phyloP scores from a whole-genome alignment of 306 rosid species.

The Rubus idaeus region DNA sequence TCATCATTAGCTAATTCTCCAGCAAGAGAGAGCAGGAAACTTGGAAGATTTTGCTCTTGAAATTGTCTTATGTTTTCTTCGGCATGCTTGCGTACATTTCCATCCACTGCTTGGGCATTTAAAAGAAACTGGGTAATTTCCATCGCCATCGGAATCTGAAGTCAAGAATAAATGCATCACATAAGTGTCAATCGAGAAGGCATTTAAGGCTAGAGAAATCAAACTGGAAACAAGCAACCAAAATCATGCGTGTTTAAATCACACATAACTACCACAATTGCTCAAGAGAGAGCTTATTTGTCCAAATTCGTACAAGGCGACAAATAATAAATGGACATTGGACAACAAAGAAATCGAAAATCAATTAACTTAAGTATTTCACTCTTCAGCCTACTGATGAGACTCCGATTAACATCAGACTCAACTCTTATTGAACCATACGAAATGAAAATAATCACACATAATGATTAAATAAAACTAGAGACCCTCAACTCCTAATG shows the following conservation, averaged over 20 bases:
- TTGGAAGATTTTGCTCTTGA: conserved; percentile 89
- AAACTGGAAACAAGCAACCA: background rate
- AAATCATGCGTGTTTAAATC: background rate
- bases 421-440: background rate
- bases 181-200: background rate
- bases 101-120: conserved; percentile 92
- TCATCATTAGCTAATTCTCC: conserved; percentile 88
- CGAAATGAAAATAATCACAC: background rate
- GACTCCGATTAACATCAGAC: background rate
- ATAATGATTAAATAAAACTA: background rate
- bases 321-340: background rate
- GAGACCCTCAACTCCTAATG: background rate
- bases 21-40: conserved; percentile 83
- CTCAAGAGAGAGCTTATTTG: conserved; percentile 8
- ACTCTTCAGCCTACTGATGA: background rate
- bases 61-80: conserved; percentile 80
- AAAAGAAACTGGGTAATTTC: conserved; percentile 86
- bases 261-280: background rate
- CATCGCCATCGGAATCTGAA: conserved; percentile 67
- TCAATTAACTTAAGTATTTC: background rate
- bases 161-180: background rate
- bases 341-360: background rate
- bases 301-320: background rate
- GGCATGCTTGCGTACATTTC: conserved; percentile 68
- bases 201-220: background rate